Percentiles rank a stretch among this genome's conserved stretches.
phyloP scores from a whole-genome alignment of 225 moss, liverwort and hornwort species.

The Antitrichia curtipendula region DNA sequence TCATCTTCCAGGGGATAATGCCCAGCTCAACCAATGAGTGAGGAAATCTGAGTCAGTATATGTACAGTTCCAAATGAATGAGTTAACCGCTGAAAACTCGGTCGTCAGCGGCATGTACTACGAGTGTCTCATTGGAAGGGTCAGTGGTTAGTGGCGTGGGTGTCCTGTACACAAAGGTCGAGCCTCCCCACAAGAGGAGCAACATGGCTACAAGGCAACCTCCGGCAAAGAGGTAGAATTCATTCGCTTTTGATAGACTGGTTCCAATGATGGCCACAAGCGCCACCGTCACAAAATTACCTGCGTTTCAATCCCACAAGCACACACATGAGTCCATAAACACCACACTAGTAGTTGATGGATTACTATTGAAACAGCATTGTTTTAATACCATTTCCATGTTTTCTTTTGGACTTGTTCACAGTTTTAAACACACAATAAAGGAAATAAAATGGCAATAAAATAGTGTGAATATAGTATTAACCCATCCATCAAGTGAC shows the following conservation, averaged over 20 bases:
- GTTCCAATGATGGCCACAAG: slow-evolving; percentile 73
- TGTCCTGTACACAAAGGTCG: slow-evolving; percentile 51
- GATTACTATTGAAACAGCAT: neutral
- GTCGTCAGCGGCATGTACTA: slow-evolving; percentile 31
- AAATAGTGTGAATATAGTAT: neutral
- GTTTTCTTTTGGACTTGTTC: no score
- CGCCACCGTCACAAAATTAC: slow-evolving; percentile 78
- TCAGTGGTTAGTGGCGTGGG: neutral
- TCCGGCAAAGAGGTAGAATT: slow-evolving; percentile 67
- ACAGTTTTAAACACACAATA: no score
- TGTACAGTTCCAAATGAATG: neutral
- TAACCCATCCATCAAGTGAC: neutral
- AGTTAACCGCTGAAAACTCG: slow-evolving; percentile 16
- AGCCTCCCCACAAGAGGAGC: slow-evolving; percentile 57
- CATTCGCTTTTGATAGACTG: slow-evolving; percentile 52
- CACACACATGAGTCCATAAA: neutral
- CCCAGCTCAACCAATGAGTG: neutral
- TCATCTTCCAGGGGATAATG: neutral
- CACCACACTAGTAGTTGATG: neutral
- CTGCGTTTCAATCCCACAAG: slow-evolving; percentile 25
- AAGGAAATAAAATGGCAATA: neutral
- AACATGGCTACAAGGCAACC: slow-evolving; percentile 66
- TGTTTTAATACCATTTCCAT: neutral
- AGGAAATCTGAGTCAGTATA: neutral
- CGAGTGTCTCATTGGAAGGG: neutral